phyloP scores from a whole-genome alignment of 768 basidiomycete species.

The Hebeloma cylindrosporum region DNA sequence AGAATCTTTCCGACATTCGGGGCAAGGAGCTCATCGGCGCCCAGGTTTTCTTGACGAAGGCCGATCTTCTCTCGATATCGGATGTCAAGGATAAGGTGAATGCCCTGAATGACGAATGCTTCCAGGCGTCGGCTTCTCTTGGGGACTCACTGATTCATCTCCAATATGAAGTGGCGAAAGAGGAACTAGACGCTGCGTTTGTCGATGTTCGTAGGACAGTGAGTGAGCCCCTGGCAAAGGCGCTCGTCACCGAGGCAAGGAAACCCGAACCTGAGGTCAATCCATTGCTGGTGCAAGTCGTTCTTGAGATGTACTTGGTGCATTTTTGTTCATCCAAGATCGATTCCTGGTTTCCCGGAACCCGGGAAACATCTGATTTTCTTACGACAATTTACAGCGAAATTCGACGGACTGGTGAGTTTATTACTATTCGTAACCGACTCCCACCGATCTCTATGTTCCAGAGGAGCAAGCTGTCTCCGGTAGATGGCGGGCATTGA shows the following conservation, averaged over 20 bases:
- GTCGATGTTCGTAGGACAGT: conserved; percentile 1
- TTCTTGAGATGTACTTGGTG: conserved; percentile 14
- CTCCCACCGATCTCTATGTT: not conserved
- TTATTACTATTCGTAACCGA: not conserved
- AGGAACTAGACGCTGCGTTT: conserved; percentile 14
- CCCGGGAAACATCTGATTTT: not conserved
- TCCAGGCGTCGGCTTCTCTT: conserved; percentile 22
- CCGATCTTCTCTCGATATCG: conserved; percentile 16
- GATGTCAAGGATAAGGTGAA: conserved; percentile 22
- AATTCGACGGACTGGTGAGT: conserved; percentile 20
- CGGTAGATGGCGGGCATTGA: conserved; percentile 25
- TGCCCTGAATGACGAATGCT: conserved; percentile 16
- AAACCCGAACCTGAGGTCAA: conserved; percentile 10
- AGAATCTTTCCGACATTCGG: conserved; percentile 29
- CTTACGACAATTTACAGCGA: conserved; percentile 13
- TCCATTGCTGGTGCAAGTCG: conserved; percentile 19
- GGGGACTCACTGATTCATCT: conserved; percentile 42
- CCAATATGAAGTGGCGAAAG: conserved; percentile 40
- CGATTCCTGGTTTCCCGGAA: conserved; percentile 15
- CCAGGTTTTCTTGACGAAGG: conserved; percentile 22
- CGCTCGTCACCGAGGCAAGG: conserved; percentile 7
- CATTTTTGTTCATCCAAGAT: conserved; percentile 11
- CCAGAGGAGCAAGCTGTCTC: conserved; percentile 25
- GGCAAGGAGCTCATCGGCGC: conserved; percentile 28
- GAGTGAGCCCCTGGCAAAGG: conserved; percentile 10